Percentiles rank a stretch among this genome's conserved stretches.
Evolutionary conservation across 2,329 filamentous ascomycete species (phyloP).

Genomic region (Ceratocystis papillata): DNA sequence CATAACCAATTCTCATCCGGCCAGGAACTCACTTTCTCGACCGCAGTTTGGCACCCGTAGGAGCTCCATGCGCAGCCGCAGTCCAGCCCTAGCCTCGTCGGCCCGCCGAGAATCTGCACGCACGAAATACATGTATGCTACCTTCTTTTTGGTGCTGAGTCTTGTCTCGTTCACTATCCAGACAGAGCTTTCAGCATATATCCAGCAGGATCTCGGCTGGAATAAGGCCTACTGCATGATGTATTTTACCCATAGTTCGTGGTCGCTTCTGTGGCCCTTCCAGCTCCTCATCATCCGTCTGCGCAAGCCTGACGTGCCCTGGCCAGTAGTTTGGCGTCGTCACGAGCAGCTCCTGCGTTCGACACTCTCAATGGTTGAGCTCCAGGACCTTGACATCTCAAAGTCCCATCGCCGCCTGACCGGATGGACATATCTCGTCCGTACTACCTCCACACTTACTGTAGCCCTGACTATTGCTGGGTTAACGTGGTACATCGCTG

Average conservation of each 20-base stretch:
- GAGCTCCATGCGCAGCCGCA: constrained; percentile 63
- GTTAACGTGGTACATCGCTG: constrained; percentile 89
- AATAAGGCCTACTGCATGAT: constrained; percentile 99
- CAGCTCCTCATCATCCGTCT: constrained; percentile 72
- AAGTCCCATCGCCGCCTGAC: constrained; percentile 30
- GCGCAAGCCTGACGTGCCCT: constrained; percentile 67
- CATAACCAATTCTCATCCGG: background rate
- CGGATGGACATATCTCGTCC: constrained; percentile 58
- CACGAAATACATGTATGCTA: constrained; percentile 78
- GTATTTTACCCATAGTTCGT: constrained; percentile 92
- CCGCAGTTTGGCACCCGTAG: constrained; percentile 29
- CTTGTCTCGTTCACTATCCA: constrained; percentile 84
- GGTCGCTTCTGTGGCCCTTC: constrained; percentile 76
- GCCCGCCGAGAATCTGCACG: constrained; percentile 42
- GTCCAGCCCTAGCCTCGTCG: constrained; percentile 43
- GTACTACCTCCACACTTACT: constrained; percentile 72
- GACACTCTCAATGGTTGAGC: constrained; percentile 71
- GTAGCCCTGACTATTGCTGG: constrained; percentile 80
- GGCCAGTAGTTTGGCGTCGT: constrained; percentile 71
- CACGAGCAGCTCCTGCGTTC: constrained; percentile 43
- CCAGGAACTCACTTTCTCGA: background rate
- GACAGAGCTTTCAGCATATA: constrained; percentile 90
- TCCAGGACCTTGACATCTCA: constrained; percentile 59
- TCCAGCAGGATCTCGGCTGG: constrained; percentile 86
- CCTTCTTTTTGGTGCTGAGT: constrained; percentile 70